Evolutionary conservation across 352 stramenopile species (phyloP).

Genomic region (Globisporangium cederbergense): DNA sequence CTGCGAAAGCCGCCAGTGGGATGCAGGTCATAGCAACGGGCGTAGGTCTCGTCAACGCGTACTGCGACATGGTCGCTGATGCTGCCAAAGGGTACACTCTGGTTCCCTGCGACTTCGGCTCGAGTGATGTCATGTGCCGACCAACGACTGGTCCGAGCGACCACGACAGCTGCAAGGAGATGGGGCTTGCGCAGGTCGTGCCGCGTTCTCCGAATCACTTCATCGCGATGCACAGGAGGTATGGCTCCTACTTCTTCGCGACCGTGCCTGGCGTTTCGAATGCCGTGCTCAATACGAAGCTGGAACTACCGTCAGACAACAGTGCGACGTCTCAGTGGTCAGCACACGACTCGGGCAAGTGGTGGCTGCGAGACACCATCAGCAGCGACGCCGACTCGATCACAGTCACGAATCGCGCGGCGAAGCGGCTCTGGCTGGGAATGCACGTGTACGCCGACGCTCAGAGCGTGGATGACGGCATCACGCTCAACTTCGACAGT

Average conservation of each 20-base stretch:
- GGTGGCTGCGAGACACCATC: constrained; percentile 54
- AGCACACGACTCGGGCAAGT: constrained; percentile 47
- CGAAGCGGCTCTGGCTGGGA: constrained; percentile 43
- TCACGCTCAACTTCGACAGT: constrained; percentile 41
- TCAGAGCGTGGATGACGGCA: constrained; percentile 39
- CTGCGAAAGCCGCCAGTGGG: constrained; percentile 24
- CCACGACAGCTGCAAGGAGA: constrained; percentile 43
- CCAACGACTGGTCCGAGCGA: constrained; percentile 32
- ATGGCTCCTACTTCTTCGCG: constrained; percentile 47
- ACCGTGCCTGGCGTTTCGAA: constrained; percentile 53
- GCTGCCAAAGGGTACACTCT: constrained; percentile 51
- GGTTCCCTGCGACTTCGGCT: constrained; percentile 39
- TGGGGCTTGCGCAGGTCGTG: constrained; percentile 49
- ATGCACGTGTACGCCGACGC: constrained; percentile 44
- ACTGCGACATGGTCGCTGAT: constrained; percentile 54
- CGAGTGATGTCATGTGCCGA: constrained; percentile 29
- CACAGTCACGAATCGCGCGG: constrained; percentile 17
- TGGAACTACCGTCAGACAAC: constrained; percentile 44
- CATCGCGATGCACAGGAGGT: constrained; percentile 35
- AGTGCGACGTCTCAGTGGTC: constrained; percentile 41
- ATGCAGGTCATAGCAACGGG: constrained; percentile 47
- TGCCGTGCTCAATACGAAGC: constrained; percentile 24
- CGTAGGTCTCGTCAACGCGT: constrained; percentile 33
- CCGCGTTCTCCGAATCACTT: constrained; percentile 50
- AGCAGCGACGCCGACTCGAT: constrained; percentile 23